These are phyloP conservation scores for Daldinia eschscholtzii DNA, from an alignment of 2,329 filamentous ascomycete genomes.

Conservation along the genomic window DNA sequence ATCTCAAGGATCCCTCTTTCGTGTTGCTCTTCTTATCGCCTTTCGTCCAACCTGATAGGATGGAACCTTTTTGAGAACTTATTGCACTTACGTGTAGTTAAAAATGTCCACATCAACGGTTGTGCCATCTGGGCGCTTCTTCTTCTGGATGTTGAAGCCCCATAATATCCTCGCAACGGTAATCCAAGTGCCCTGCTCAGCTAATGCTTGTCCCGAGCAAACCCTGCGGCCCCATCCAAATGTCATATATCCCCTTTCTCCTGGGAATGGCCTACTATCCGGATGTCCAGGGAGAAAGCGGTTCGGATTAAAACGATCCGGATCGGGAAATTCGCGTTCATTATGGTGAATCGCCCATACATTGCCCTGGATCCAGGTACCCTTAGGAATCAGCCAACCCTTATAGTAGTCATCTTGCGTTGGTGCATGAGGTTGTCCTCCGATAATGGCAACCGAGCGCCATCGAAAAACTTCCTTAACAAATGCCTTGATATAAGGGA, in stretches of 20 bases:
- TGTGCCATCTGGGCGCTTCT: slow-evolving; percentile 55
- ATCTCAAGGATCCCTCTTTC: background rate
- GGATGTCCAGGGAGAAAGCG: slow-evolving; percentile 57
- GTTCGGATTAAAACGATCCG: slow-evolving; percentile 59
- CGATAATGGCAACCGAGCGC: slow-evolving; percentile 66
- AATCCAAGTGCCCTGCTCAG: slow-evolving; percentile 71
- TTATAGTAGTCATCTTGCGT: slow-evolving; percentile 62
- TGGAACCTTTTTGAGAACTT: background rate
- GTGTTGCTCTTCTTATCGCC: background rate
- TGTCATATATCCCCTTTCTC: slow-evolving; percentile 65
- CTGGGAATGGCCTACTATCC: slow-evolving; percentile 60
- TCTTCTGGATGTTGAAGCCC: slow-evolving; percentile 65
- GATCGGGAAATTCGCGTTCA: slow-evolving; percentile 62
- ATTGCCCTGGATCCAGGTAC: slow-evolving; percentile 64
- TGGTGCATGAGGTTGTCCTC: slow-evolving; percentile 63
- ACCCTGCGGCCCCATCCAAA: slow-evolving; percentile 69
- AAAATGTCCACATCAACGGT: slow-evolving; percentile 68
- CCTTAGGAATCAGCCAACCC: slow-evolving; percentile 64
- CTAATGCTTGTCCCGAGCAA: slow-evolving; percentile 66
- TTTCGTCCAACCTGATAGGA: background rate
- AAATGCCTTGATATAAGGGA: slow-evolving; percentile 67
- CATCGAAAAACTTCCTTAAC: slow-evolving; percentile 70
- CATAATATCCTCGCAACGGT: slow-evolving; percentile 69
- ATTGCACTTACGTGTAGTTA: slow-evolving; percentile 62
- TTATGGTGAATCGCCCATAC: slow-evolving; percentile 64